Base-by-base conservation (phyloP, 73 alveolate genomes). In the Paramecium pentaurelia region DNA sequence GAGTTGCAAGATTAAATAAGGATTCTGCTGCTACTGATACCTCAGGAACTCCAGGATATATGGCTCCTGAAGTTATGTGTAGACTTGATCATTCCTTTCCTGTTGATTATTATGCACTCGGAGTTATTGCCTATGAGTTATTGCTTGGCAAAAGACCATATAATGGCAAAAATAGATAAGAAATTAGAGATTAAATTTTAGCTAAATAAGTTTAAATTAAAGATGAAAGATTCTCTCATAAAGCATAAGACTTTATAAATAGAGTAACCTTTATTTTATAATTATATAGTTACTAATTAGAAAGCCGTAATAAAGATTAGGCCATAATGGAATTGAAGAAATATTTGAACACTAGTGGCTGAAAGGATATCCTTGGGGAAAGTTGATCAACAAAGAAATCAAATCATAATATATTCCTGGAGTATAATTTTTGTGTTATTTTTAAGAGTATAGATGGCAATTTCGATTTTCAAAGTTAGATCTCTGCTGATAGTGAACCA, bases 201-300 rank as follows among this genome's bases (percentile, higher is more conserved):
- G 86, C 94, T n/a, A 86, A 94, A 73, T 92, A 96, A 89, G 94
- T 95, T 20, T 92, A 96, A 71, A 86, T 97, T 37, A 96, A 97
- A 10, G 96, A 97, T 70, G 90, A 95, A 7, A 96, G 98, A 90
- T 94, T 98, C 95, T 80, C 97, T 22, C 58, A 83, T 51, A 98
- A 97, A 80, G 95, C 98, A 22, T 97, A 97, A 70, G 99, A 97
- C 80, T 97, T 97, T 75, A 95, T 97, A 8, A 97, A 97, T 93
- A 98, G 95, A 80, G 97, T 97, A 42, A 44, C 93, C 18, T 25
- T 30, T 60, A 10, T 3, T 25, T n/a, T 34, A 59, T 92, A 8
- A 71, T 18, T 40, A 16, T 30, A 1, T 38, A 92, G 93, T 42
- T 92, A 59, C 42, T 92, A 1, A 58, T 71, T 77, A 96, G 99